These are phyloP conservation scores for Remersonia thermophila DNA, from an alignment of 2,329 filamentous ascomycete genomes.

Conservation along the genomic window DNA sequence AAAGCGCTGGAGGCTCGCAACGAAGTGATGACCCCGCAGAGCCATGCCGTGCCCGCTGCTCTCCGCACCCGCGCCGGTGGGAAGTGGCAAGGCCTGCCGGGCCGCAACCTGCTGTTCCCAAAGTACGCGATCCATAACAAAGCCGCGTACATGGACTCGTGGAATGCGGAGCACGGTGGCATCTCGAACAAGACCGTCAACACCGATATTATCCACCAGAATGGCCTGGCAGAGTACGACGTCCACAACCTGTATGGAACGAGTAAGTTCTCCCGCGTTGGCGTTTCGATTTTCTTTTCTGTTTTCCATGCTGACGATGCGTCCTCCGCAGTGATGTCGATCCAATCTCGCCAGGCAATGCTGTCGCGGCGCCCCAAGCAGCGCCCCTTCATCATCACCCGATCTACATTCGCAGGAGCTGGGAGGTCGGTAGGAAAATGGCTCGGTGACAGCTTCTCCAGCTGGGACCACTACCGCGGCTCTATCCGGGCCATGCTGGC, in stretches of 20 bases:
- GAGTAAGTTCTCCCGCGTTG: slow-evolving; percentile 41
- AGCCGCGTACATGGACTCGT: slow-evolving; percentile 32
- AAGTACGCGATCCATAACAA: slow-evolving; percentile 54
- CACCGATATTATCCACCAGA: slow-evolving; percentile 55
- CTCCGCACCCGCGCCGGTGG: slow-evolving; percentile 19
- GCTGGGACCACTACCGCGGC: slow-evolving; percentile 46
- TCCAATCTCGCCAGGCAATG: slow-evolving; percentile 54
- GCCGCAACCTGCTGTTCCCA: slow-evolving; percentile 51
- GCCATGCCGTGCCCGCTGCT: slow-evolving; percentile 5
- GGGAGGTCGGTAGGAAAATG: slow-evolving; percentile 52
- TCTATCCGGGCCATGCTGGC: slow-evolving; percentile 47
- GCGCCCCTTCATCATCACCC: slow-evolving; percentile 61
- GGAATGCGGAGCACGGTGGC: slow-evolving; percentile 32
- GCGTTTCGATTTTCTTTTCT: background rate
- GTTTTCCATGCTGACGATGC: background rate
- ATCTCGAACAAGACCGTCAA: slow-evolving; percentile 49
- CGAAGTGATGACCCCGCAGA: background rate
- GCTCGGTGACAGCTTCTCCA: slow-evolving; percentile 45
- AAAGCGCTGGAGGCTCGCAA: slow-evolving; percentile 10
- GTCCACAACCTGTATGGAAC: slow-evolving; percentile 67
- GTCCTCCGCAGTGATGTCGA: slow-evolving; percentile 47
- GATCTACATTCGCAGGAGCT: slow-evolving; percentile 63
- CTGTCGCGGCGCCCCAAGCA: slow-evolving; percentile 46
- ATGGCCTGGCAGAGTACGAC: slow-evolving; percentile 58
- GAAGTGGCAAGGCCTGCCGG: slow-evolving; percentile 44